A percentile compares a stretch with the other conserved stretches of the same genome.
These are phyloP conservation scores for Rugonectria rugulosa DNA, from an alignment of 2,329 filamentous ascomycete genomes.

Conservation along the genomic window DNA sequence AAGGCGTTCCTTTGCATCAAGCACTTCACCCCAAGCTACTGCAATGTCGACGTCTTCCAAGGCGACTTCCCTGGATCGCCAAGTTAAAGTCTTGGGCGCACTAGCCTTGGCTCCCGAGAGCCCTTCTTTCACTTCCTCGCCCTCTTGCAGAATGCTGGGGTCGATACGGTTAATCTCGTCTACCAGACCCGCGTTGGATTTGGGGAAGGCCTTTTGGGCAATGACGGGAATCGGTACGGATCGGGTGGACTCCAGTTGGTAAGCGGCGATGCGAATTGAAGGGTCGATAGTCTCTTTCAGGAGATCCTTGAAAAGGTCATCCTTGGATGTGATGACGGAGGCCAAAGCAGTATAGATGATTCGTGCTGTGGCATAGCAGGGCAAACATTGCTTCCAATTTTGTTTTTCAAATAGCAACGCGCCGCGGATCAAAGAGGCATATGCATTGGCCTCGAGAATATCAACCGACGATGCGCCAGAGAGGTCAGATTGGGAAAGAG, in stretches of 20 bases:
- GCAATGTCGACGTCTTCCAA: conserved; percentile 95
- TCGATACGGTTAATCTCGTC: conserved; percentile 75
- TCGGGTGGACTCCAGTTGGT: conserved; percentile 86
- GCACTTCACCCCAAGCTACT: conserved; percentile 77
- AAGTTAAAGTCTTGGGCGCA: conserved; percentile 79
- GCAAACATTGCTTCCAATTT: conserved; percentile 81
- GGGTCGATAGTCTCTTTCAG: conserved; percentile 88
- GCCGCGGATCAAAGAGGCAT: conserved; percentile 78
- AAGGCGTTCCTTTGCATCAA: conserved; percentile 59
- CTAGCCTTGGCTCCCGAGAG: conserved; percentile 58
- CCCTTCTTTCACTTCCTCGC: conserved; percentile 55
- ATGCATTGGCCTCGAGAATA: conserved; percentile 85
- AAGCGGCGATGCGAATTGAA: conserved; percentile 92
- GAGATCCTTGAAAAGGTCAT: conserved; percentile 85
- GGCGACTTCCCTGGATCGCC: conserved; percentile 84
- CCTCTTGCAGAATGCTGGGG: conserved; percentile 69
- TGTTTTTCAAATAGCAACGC: conserved; percentile 87
- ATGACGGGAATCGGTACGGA: conserved; percentile 83
- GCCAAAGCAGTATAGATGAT: conserved; percentile 84
- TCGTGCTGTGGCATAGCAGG: conserved; percentile 76
- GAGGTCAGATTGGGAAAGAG: conserved; percentile 68
- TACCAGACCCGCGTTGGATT: conserved; percentile 67
- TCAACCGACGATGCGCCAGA: conserved; percentile 75
- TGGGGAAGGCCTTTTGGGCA: conserved; percentile 79
- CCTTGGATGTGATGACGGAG: conserved; percentile 62